phyloP scores from a whole-genome alignment of 1,284 basidiomycete genomes.

The Heterobasidion occidentale region DNA sequence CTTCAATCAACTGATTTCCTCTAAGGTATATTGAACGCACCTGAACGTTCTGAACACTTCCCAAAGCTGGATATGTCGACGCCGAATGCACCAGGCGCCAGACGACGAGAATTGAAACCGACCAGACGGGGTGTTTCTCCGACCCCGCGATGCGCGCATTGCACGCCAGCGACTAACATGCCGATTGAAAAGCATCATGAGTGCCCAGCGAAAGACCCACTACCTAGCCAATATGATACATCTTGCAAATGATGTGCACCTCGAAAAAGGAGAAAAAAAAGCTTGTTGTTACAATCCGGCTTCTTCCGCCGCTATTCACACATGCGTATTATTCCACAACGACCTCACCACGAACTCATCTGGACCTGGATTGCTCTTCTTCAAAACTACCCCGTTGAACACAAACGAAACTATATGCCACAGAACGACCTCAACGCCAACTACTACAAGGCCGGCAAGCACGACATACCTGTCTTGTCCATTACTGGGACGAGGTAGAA shows the following conservation, averaged over 20 bases:
- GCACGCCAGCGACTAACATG: no score
- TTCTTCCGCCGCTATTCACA: not conserved
- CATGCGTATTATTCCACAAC: slow-evolving; percentile 49
- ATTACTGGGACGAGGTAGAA: slow-evolving; percentile 47
- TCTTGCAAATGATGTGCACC: not conserved
- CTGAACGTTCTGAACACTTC: no score
- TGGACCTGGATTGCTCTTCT: slow-evolving; percentile 23
- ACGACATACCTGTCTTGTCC: slow-evolving; percentile 36
- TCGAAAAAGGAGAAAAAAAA: not conserved
- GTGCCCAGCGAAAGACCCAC: not conserved
- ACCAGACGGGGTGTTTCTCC: no score
- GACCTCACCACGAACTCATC: slow-evolving; percentile 45
- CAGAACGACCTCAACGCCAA: not conserved
- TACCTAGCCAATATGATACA: no score
- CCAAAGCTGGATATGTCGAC: no score
- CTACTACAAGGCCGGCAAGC: not conserved
- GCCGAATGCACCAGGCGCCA: no score
- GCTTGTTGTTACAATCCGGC: not conserved
- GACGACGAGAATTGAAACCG: no score
- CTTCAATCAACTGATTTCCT: no score
- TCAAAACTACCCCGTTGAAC: slow-evolving; percentile 30
- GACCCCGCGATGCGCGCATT: no score
- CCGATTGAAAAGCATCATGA: not conserved
- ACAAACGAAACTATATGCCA: slow-evolving; percentile 35
- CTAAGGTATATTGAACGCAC: no score